Percentiles rank a stretch among this genome's conserved stretches.
phyloP scores from a whole-genome alignment of 2,329 filamentous ascomycete genomes.

The Beauveria sp. region DNA sequence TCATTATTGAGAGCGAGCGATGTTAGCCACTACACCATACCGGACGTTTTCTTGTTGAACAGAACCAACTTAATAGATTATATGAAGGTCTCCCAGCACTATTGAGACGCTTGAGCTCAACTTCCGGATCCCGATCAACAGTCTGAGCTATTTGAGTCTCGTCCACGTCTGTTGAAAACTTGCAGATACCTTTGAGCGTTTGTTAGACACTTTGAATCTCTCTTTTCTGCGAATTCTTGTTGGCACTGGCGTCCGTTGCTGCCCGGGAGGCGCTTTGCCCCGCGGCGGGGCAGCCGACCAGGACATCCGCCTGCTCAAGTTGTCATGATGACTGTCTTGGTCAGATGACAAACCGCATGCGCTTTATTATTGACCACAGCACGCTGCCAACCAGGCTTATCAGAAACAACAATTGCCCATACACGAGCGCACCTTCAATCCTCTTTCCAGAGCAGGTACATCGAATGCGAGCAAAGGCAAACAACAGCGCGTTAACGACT shows the following conservation, averaged over 20 bases:
- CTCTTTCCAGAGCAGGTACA: no score
- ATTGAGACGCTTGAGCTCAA: not conserved
- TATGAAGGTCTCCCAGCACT: not conserved
- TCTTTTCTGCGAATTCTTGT: not conserved
- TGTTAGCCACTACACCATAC: slow-evolving; percentile 31
- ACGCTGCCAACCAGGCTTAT: not conserved
- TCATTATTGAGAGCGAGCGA: slow-evolving; percentile 26
- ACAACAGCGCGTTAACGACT: not conserved
- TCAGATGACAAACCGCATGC: slow-evolving; percentile 18
- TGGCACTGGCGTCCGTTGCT: not conserved
- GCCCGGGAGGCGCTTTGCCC: slow-evolving; percentile 11
- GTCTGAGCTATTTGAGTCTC: no score
- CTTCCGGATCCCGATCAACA: no score
- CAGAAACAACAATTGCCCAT: not conserved
- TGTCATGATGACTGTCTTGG: slow-evolving; percentile 5
- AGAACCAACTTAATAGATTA: not conserved
- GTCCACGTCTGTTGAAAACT: not conserved
- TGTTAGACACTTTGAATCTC: not conserved
- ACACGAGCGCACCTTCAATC: not conserved
- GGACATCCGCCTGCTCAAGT: slow-evolving; percentile 13
- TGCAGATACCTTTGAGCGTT: no score
- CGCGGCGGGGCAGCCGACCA: slow-evolving; percentile 19
- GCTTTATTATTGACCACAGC: slow-evolving; percentile 1
- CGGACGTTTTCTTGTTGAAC: slow-evolving; percentile 17
- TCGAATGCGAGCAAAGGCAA: not conserved